Conservation (phyloP, 345 rosid genomes). For the Gynandropsis gynandra region DNA sequence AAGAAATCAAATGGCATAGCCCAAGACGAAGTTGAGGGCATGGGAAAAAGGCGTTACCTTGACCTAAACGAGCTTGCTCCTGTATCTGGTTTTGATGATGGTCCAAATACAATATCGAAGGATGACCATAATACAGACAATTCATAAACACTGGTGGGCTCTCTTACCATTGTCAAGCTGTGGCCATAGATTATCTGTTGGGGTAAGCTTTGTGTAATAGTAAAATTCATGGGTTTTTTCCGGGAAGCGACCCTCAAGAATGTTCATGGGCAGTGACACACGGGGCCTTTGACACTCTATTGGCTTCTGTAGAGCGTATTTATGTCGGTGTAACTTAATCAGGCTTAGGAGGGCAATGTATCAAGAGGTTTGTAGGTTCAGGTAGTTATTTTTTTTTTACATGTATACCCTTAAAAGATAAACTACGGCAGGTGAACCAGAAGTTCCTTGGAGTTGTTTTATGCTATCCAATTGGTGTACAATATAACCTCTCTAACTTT, state of each 20-base stretch:
- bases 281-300: neutral
- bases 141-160: conserved; percentile 33
- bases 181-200: conserved; percentile 8
- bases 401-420: conserved; percentile 37
- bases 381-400: conserved; percentile 69
- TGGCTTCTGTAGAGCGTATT: neutral
- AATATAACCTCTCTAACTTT: conserved; percentile 32
- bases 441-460: conserved; percentile 34
- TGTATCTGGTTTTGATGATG: conserved; percentile 74
- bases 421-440: conserved; percentile 28
- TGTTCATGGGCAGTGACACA: conserved; percentile 16
- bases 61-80: conserved; percentile 95
- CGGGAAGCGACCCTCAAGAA: conserved; percentile 31
- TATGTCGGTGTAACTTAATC: conserved; percentile 2
- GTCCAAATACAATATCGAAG: conserved; percentile 56
- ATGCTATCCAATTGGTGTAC: conserved; percentile 46
- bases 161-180: conserved; percentile 29
- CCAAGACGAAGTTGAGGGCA: conserved; percentile 51
- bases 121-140: conserved; percentile 43
- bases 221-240: conserved; percentile 39
- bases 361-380: conserved; percentile 56
- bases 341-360: conserved; percentile 22
- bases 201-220: conserved; percentile 33
- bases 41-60: conserved; percentile 57
- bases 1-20: conserved; percentile 41